Evolutionary conservation across 192 early-diverging fungal species (phyloP).

Genomic region (Glomus cerebriforme): DNA sequence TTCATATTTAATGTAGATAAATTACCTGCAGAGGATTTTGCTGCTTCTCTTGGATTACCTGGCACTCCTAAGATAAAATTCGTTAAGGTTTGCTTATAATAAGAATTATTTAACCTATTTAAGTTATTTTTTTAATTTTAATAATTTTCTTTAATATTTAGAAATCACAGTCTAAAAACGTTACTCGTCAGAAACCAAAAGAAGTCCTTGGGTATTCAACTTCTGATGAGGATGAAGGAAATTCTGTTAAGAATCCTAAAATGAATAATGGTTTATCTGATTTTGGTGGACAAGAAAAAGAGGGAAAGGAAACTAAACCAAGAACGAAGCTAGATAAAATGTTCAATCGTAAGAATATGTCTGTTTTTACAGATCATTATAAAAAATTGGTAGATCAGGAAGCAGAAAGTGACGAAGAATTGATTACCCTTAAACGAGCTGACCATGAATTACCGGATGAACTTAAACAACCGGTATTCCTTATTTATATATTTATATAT

Average conservation of each 20-base stretch:
- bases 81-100: slow-evolving; percentile 53
- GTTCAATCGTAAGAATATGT: slow-evolving; percentile 92
- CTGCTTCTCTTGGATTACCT: slow-evolving; percentile 88
- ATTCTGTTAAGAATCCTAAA: slow-evolving; percentile 31
- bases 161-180: slow-evolving; percentile 70
- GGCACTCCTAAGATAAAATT: slow-evolving; percentile 96
- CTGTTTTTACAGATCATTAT: slow-evolving; percentile 91
- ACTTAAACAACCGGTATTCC: slow-evolving; percentile 48
- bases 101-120: no score
- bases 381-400: slow-evolving; percentile 75
- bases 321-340: slow-evolving; percentile 89
- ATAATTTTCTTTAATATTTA: slow-evolving; percentile 14
- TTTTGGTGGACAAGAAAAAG: slow-evolving; percentile 43
- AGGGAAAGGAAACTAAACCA: slow-evolving; percentile 44
- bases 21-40: slow-evolving; percentile 86
- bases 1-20: slow-evolving; percentile 83
- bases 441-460: slow-evolving; percentile 76
- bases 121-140: neutral
- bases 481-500: slow-evolving; percentile 39
- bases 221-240: slow-evolving; percentile 42
- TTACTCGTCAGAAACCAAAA: slow-evolving; percentile 57
- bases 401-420: slow-evolving; percentile 63
- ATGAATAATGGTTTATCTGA: slow-evolving; percentile 13
- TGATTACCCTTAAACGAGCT: slow-evolving; percentile 81
- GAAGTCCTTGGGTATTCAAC: slow-evolving; percentile 41